These are phyloP conservation scores for Bruguiera parviflora DNA, from an alignment of 345 rosid genomes.

Conservation along the genomic window DNA sequence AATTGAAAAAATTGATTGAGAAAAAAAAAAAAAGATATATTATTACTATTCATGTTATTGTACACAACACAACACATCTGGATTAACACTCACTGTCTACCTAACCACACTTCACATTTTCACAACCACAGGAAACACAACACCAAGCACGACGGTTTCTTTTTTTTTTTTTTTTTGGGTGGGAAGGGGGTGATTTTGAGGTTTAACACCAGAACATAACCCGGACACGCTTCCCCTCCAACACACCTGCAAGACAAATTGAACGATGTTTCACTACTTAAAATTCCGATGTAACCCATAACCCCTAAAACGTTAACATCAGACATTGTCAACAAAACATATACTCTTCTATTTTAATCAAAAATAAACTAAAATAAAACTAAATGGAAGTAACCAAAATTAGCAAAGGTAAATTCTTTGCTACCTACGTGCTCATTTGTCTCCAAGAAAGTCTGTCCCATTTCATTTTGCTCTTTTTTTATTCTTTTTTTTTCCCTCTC, in stretches of 20 bases:
- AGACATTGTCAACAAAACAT: too few species aligned
- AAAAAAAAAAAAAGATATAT: background rate
- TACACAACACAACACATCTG: background rate
- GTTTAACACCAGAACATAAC: background rate
- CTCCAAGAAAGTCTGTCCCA: conserved; percentile 52
- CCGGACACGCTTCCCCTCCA: background rate
- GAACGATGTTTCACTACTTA: background rate
- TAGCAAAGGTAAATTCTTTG: background rate
- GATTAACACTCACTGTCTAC: background rate
- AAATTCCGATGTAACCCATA: too few species aligned
- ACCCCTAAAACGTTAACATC: too few species aligned
- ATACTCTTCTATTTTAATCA: too few species aligned
- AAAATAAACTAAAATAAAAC: background rate
- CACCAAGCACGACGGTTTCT: too few species aligned
- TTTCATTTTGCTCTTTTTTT: conserved; percentile 37
- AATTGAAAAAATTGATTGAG: background rate
- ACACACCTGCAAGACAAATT: background rate
- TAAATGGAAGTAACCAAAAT: background rate
- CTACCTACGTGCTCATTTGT: conserved; percentile 1
- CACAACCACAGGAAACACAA: too few species aligned
- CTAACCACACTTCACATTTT: too few species aligned
- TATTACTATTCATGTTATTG: background rate
- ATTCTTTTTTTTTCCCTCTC: too few species aligned
- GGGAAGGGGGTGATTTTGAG: too few species aligned
- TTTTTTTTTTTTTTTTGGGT: too few species aligned